A percentile compares a stretch with the other conserved stretches of the same genome.
These are phyloP conservation scores for Hibiscus tridactylites DNA, from an alignment of 345 rosid species.

Conservation along the genomic window DNA sequence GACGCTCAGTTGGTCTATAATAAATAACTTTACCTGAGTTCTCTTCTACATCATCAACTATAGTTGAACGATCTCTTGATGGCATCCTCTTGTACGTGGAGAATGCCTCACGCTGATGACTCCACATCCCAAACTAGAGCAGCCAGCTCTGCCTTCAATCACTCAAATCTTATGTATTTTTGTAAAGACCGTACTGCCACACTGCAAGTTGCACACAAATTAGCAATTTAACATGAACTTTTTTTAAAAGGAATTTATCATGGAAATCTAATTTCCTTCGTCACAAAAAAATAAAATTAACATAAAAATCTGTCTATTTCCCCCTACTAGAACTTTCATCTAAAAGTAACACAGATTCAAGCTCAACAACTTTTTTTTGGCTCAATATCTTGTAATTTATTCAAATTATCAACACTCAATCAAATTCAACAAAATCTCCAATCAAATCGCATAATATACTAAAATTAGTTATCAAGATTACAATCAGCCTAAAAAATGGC, in stretches of 20 bases:
- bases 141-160: conserved; percentile 10
- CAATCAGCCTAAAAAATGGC: neutral
- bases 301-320: neutral
- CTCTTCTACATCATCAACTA: conserved; percentile 57
- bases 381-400: neutral
- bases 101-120: conserved; percentile 35
- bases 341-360: neutral
- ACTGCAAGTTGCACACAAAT: neutral
- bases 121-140: conserved; percentile 51
- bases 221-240: neutral
- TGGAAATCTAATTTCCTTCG: neutral
- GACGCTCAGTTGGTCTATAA: neutral
- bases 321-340: neutral
- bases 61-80: conserved; percentile 44
- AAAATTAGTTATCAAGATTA: neutral
- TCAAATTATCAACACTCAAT: neutral
- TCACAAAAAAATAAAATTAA: neutral
- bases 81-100: conserved; percentile 66
- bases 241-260: too few relatives aligned
- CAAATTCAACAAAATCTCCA: neutral
- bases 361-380: neutral
- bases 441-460: neutral
- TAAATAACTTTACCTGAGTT: conserved; percentile 39
- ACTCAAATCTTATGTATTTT: neutral
- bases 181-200: neutral